Evolutionary conservation across 1,284 basidiomycete genomes (phyloP).

Genomic region (Binderoboletus segoi): DNA sequence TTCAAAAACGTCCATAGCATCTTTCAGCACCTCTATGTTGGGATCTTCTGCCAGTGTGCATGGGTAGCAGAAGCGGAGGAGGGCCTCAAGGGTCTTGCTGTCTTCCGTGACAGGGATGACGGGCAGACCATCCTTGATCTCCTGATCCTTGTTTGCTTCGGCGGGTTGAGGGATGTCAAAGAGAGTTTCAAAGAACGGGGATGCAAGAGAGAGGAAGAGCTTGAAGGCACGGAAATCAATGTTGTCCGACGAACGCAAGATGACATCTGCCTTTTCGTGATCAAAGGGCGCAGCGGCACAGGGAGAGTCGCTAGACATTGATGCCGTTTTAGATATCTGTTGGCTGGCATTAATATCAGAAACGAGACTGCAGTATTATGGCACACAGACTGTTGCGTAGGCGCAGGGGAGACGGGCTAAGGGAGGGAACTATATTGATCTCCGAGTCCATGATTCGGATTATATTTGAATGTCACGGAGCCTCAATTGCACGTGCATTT

Average conservation of each 20-base stretch:
- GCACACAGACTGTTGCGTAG: too few species aligned
- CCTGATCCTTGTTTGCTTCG: conserved; percentile 10
- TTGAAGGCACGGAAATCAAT: conserved; percentile 40
- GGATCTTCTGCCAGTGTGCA: conserved; percentile 28
- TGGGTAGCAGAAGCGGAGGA: conserved; percentile 30
- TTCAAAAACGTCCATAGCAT: conserved; percentile 16
- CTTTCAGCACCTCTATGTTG: conserved; percentile 7
- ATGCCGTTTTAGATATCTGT: conserved; percentile 1
- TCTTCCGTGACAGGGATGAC: conserved; percentile 21
- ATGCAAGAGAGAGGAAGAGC: conserved; percentile 26
- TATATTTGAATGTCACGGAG: too few species aligned
- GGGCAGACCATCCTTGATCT: conserved; percentile 20
- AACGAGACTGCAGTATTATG: too few species aligned
- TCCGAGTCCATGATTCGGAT: too few species aligned
- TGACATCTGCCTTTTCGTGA: conserved; percentile 21
- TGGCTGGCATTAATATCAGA: too few species aligned
- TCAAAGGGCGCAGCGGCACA: conserved; percentile 27
- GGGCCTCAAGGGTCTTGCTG: conserved; percentile 18
- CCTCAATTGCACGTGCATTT: too few species aligned
- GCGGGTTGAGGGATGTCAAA: conserved; percentile 45
- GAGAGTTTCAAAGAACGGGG: conserved; percentile 47
- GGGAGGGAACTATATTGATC: too few species aligned
- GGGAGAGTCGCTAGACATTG: neutral
- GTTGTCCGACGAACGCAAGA: conserved; percentile 48
- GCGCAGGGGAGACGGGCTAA: too few species aligned